Evolutionary conservation across 345 rosid genomes (phyloP).

Genomic region (Raphanus raphanistrum): DNA sequence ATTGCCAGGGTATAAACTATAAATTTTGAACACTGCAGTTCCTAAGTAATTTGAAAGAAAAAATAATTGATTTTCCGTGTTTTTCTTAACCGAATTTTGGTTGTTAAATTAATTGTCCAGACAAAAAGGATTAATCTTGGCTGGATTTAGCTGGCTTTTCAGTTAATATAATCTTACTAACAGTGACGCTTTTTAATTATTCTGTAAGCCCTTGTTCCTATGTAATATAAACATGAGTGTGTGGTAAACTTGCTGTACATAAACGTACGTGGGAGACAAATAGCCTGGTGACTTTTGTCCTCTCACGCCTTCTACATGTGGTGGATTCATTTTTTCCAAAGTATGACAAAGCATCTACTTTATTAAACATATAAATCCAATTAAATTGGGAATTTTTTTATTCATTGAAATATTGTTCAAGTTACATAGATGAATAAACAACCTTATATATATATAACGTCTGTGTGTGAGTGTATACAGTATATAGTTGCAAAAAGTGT

Average conservation of each 20-base stretch:
- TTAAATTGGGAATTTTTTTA: not conserved
- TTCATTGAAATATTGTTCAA: not conserved
- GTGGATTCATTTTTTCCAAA: constrained; percentile 12
- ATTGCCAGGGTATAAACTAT: not conserved
- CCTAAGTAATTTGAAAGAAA: not conserved
- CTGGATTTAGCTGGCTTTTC: constrained; percentile 65
- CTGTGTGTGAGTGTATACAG: not conserved
- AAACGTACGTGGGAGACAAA: constrained; percentile 20
- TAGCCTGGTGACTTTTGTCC: constrained; percentile 17
- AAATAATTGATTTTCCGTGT: no score
- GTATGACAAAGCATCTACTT: not conserved
- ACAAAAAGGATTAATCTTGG: constrained; percentile 42
- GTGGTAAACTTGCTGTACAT: constrained; percentile 16
- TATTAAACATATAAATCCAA: not conserved
- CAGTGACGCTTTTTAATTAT: constrained; percentile 20
- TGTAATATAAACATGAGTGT: constrained; percentile 16
- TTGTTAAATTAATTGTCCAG: constrained; percentile 25
- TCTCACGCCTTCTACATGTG: constrained; percentile 14
- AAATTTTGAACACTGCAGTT: not conserved
- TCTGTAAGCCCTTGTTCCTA: not conserved
- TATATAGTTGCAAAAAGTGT: constrained; percentile 1
- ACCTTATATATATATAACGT: not conserved
- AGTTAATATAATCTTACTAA: constrained; percentile 35
- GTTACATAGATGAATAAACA: not conserved
- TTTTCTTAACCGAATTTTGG: constrained; percentile 1